Evolutionary conservation across 1,284 basidiomycete genomes (phyloP), one percentile per base, ranked within the genome.

Genomic region (Tilletia indica): DNA sequence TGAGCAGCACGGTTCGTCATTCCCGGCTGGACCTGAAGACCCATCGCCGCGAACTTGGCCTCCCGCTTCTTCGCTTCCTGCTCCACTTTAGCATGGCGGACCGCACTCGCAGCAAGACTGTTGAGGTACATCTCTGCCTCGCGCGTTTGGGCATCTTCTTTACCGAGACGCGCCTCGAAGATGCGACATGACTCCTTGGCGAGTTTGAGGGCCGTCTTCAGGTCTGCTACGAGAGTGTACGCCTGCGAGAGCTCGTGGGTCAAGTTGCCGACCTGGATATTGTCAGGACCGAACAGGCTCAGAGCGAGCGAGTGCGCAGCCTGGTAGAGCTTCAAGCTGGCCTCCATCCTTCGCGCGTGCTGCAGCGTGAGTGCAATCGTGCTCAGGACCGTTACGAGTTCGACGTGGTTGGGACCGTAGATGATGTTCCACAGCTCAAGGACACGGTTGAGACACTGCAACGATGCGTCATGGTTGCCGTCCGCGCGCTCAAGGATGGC

Each of bases 351-450:
- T 11, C 78, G 68, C 0, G 77, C 76, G 39, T 76, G 75, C 74
- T 83, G 81, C 45, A 84, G 73, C 48, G 81, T 80, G 34, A 82
- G 66, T 14, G 74, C 76, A 3, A 75, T 42, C 79, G 86, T 82
- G 67, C 86, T 86, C 70, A 88, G 81, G 45, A 87, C 85, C 69
- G 85, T 85, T 77, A 86, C 85, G 73, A 85, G 82, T 75, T 87
- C 86, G 1, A 87, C 87, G 82, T 88, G 87, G 49, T 85, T 82
- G 12, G 83, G 77, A 42, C 88, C 88, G 78, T 88, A 87, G n/a
- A 88, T 81, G 56, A 87, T 80, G 73, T 86, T 84, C 86, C 87
- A 88, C 42, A 89, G 84, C 68, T 85, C 81, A 54, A 88, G 77
- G 49, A 87, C 86, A 74, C 89, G 87, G 69, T 86, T 85, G 79